A percentile compares a stretch with the other conserved stretches of the same genome.
Conservation (phyloP, 305 asterid species). For the Solanum hybrid region DNA sequence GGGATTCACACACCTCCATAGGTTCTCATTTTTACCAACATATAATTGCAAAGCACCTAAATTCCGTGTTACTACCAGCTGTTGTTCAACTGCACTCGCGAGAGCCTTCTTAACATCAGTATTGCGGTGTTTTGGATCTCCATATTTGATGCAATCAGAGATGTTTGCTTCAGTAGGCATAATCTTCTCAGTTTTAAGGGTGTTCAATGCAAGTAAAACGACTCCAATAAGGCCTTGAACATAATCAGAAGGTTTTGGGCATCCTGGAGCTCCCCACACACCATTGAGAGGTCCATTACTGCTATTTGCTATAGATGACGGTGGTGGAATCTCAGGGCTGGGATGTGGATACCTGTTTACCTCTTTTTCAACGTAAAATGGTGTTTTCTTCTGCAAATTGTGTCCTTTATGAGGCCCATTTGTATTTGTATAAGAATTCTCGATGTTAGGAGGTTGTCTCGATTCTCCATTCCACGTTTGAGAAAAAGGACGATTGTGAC, state of each 20-base stretch:
- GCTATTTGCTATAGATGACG: constrained; percentile 34
- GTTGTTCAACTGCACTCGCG: constrained; percentile 69
- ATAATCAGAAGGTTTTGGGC: constrained; percentile 62
- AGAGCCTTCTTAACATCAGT: constrained; percentile 86
- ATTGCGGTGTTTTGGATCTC: constrained; percentile 56
- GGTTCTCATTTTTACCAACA: constrained; percentile 65
- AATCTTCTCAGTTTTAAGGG: constrained; percentile 71
- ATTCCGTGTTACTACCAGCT: constrained; percentile 61
- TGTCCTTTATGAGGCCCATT: constrained; percentile 42
- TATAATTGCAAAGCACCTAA: constrained; percentile 52
- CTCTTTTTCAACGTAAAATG: constrained; percentile 28
- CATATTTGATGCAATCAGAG: constrained; percentile 62
- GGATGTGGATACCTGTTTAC: constrained; percentile 28
- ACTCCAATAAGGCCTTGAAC: constrained; percentile 73
- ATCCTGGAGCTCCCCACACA: constrained; percentile 67
- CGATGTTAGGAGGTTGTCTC: constrained; percentile 40
- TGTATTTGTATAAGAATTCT: constrained; percentile 24
- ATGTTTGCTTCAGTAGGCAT: constrained; percentile 85
- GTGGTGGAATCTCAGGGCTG: constrained; percentile 37
- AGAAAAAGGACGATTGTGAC: constrained; percentile 19
- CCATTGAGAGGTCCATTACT: constrained; percentile 28
- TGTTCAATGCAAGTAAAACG: constrained; percentile 65
- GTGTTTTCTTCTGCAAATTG: constrained; percentile 33
- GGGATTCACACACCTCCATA: constrained; percentile 80
- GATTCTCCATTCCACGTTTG: constrained; percentile 48